phyloP scores from a whole-genome alignment of 2,329 filamentous ascomycete species.

The Nakataea oryzae region DNA sequence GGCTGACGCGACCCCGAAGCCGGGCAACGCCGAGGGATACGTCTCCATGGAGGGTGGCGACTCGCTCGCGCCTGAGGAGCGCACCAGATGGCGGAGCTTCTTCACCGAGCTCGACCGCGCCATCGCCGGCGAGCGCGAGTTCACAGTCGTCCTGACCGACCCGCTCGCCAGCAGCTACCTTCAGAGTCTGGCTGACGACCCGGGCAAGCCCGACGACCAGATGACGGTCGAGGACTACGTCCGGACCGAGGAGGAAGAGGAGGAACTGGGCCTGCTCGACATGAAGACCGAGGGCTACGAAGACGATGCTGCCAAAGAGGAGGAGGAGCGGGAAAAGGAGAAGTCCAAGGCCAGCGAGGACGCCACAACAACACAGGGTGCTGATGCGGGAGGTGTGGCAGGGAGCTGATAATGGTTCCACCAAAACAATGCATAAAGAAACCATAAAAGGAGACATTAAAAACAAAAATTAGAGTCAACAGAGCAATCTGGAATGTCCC shows the following conservation, averaged over 20 bases:
- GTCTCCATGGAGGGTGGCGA: conserved; percentile 56
- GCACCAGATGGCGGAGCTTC: conserved; percentile 68
- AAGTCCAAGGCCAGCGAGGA: background rate
- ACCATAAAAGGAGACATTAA: background rate
- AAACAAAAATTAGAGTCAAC: background rate
- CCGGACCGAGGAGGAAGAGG: conserved; percentile 83
- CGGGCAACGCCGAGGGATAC: conserved; percentile 50
- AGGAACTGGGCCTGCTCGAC: conserved; percentile 80
- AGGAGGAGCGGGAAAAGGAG: conserved; percentile 16
- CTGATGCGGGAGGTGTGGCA: background rate
- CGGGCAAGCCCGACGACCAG: conserved; percentile 60
- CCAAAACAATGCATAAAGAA: background rate
- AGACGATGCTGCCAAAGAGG: conserved; percentile 29
- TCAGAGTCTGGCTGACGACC: conserved; percentile 74
- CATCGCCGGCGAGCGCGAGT: conserved; percentile 69
- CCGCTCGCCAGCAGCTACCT: conserved; percentile 90
- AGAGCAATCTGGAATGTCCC: background rate
- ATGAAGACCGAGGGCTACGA: conserved; percentile 91
- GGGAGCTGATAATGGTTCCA: background rate
- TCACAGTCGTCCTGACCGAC: conserved; percentile 75
- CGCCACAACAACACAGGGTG: background rate
- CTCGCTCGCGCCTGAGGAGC: conserved; percentile 57
- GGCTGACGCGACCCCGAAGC: background rate
- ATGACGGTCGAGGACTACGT: conserved; percentile 75
- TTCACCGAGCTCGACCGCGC: conserved; percentile 68